Base-by-base conservation (phyloP, 2,329 filamentous ascomycete genomes). In the Ophiobolus disseminans region DNA sequence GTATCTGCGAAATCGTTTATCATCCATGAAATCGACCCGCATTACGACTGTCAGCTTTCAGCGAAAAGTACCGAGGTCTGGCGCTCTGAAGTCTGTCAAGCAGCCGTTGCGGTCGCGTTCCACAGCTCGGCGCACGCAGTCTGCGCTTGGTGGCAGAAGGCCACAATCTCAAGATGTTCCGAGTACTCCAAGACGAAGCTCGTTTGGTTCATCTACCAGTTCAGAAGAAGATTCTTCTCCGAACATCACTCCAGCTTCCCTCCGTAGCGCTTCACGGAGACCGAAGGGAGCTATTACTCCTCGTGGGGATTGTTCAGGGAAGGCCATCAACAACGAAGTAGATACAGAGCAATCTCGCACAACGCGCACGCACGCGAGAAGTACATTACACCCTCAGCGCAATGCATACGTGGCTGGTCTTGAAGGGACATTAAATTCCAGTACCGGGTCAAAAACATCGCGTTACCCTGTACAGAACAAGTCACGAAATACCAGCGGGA, bases 211-310 rank as follows among this genome's bases (percentile, higher is more conserved):
- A 11, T 39, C 48, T 2, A 31, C 43, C 3, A 57, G 58, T 10
- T 57, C 58, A 1, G 64, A 68, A 3, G 53, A 60, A 7, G 61
- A 63, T 9, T 45, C 48, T 5, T 68, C 68, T 3, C 61, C 63
- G 8, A 72, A 71, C 22, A 71, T 72, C 22, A 72, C 69, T 7
- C 68, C 69, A n/a, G 66, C 67, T 3, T 70, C 68, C 21, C 57
- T 72, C 4, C 67, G 69, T 26, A 71, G 68, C 45, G 68, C 69
- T 13, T 54, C 57, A 10, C 66, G 55, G 40, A 62, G n/a, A n/a
- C n/a, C n/a, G n/a, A n/a, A n/a, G n/a, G n/a, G n/a, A n/a, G n/a
- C n/a, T n/a, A n/a, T n/a, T n/a, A n/a, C n/a, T n/a, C n/a, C n/a
- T n/a, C n/a, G n/a, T n/a, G n/a, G n/a, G n/a, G n/a, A n/a, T n/a